Evolutionary conservation across 2,329 filamentous ascomycete genomes (phyloP).

Genomic region (Alternaria postmessia): DNA sequence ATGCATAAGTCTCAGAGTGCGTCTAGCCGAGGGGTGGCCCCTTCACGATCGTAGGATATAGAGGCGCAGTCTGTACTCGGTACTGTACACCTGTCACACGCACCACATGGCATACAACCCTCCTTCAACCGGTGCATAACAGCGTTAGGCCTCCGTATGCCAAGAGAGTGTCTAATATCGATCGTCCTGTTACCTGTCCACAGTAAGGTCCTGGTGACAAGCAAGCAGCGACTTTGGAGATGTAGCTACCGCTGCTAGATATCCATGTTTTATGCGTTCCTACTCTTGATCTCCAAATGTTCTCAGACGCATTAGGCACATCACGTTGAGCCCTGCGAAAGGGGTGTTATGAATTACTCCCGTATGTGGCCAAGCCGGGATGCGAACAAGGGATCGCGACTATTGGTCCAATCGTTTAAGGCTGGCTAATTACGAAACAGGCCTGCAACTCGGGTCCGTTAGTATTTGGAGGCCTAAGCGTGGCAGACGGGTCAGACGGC

Average conservation of each 20-base stretch:
- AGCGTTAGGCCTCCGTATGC: background rate
- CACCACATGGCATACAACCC: conserved; percentile 1
- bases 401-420: background rate
- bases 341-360: background rate
- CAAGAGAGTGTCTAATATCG: background rate
- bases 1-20: background rate
- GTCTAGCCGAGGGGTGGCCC: background rate
- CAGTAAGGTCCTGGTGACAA: background rate
- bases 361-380: background rate
- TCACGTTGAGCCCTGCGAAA: background rate
- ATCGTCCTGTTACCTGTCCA: conserved; percentile 2
- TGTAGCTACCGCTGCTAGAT: background rate
- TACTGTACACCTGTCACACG: background rate
- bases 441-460: background rate
- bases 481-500: background rate
- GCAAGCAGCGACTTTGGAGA: background rate
- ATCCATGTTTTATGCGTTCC: background rate
- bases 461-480: background rate
- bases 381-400: background rate
- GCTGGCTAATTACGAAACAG: background rate
- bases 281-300: background rate
- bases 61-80: conserved; percentile 5
- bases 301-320: background rate
- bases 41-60: background rate
- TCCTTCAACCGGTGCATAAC: background rate